Base-by-base conservation (phyloP, 345 rosid genomes). In the Litchi chinensis region DNA sequence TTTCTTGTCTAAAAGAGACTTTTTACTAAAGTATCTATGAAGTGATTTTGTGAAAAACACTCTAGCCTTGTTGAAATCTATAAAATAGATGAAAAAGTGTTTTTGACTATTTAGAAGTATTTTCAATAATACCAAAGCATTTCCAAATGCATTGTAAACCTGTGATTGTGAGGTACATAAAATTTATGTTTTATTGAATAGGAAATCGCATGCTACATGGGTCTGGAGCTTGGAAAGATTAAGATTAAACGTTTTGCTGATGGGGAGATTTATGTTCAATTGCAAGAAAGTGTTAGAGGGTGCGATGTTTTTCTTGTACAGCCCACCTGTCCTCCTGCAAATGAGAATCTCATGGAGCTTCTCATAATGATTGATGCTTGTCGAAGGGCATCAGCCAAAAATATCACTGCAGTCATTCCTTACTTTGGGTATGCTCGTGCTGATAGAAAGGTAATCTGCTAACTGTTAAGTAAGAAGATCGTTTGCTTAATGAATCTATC, bases 351-450 rank as follows among this genome's bases (percentile, higher is more conserved):
- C 73, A 95, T 95, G 99, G 99, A 95, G 83, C 92, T 95, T 76
- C 90, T 95, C 22, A 85, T 95, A 56, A 95, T 95, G 99, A 86
- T 95, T 73, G 99, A 95, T 86, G 99, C 99, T 69, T 95, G 97
- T 86, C 92, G 98, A 11, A 85, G 98, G 86, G 99, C 98, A 9
- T 95, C 99, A 0, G 99, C 98, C 50, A 93, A 92, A 80, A 92
- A 88, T 48, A 95, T 95, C 41, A 95, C 97, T 4, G 98, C 98
- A 2, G 99, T 95, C 12, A 92, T 95, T 80, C 99, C 99, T 8
- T 95, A 95, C 87, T 95, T 95, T 84, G 99, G 98, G 52, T 93
- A 93, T 81, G 99, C 99, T 65, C 89, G 98, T 79, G 99, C 99
- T 79, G 99, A 95, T 87, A 86, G 98, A 83, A 95, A 95, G 98